Conservation (phyloP, 306 rosid genomes). For the Oxytropis ochrocephala region DNA sequence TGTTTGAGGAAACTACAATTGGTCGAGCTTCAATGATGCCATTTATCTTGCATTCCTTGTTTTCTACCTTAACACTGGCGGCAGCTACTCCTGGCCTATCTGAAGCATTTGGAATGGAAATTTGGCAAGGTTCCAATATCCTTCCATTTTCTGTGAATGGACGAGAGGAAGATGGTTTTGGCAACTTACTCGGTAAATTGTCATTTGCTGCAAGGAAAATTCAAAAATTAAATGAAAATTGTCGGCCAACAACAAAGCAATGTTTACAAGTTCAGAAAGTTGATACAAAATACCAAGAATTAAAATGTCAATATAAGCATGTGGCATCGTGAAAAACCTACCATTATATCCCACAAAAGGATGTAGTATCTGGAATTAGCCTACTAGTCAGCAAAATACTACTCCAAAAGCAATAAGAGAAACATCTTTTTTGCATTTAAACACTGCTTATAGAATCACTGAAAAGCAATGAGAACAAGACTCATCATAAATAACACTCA, state of each 20-base stretch:
- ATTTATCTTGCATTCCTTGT: slow-evolving; percentile 50
- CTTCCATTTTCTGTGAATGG: slow-evolving; percentile 59
- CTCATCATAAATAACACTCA: slow-evolving; percentile 49
- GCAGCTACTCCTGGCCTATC: slow-evolving; percentile 35
- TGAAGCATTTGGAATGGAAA: slow-evolving; percentile 34
- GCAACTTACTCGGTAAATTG: slow-evolving; percentile 64
- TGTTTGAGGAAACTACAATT: slow-evolving; percentile 30
- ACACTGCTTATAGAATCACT: slow-evolving; percentile 21
- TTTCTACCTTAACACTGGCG: slow-evolving; percentile 36
- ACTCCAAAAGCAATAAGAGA: slow-evolving; percentile 29
- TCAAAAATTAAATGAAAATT: slow-evolving; percentile 27
- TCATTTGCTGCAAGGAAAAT: slow-evolving; percentile 63
- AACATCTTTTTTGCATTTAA: slow-evolving; percentile 26
- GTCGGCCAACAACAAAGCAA: slow-evolving; percentile 33
- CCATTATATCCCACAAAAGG: slow-evolving; percentile 21
- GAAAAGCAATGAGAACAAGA: slow-evolving; percentile 30
- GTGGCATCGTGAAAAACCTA: slow-evolving; percentile 17
- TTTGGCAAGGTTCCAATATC: slow-evolving; percentile 50
- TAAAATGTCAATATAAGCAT: slow-evolving; percentile 13
- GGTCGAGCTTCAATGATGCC: slow-evolving; percentile 53
- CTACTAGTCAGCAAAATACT: slow-evolving; percentile 16
- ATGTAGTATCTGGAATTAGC: slow-evolving; percentile 10
- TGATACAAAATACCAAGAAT: slow-evolving; percentile 18
- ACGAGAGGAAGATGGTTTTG: slow-evolving; percentile 44
- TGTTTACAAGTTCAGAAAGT: slow-evolving; percentile 15